A percentile compares a stretch with the other conserved stretches of the same genome.
These are phyloP conservation scores for Thalassiosira hispida DNA, from an alignment of 352 stramenopile species.

Conservation along the genomic window DNA sequence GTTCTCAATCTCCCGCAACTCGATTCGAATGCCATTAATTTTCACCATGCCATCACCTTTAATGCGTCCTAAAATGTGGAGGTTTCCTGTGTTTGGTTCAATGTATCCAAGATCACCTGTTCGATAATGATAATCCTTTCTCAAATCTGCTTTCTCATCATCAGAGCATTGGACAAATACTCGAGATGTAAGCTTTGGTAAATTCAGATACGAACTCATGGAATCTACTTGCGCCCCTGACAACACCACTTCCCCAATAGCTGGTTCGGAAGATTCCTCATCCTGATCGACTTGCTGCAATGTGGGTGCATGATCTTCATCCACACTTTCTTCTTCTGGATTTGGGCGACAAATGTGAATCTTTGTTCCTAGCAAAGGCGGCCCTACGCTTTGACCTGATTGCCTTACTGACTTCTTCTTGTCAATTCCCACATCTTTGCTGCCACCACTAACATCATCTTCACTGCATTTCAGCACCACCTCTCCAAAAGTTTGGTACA, in stretches of 20 bases:
- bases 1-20: conserved; percentile 79
- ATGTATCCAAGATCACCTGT: conserved; percentile 79
- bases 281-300: conserved; percentile 15
- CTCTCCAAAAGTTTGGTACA: conserved; percentile 83
- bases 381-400: conserved; percentile 63
- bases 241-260: conserved; percentile 75
- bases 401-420: background rate
- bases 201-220: conserved; percentile 72
- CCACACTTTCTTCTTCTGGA: conserved; percentile 22
- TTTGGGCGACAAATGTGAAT: conserved; percentile 64
- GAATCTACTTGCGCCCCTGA: conserved; percentile 72
- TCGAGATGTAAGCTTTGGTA: conserved; percentile 43
- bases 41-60: conserved; percentile 82
- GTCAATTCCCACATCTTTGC: background rate
- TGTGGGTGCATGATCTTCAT: background rate
- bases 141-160: background rate
- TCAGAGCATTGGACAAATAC: conserved; percentile 59
- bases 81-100: conserved; percentile 36
- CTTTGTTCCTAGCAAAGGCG: conserved; percentile 57
- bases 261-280: conserved; percentile 14
- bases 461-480: conserved; percentile 32
- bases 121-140: conserved; percentile 56
- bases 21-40: conserved; percentile 78
- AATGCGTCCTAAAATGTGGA: conserved; percentile 75
- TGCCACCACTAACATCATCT: background rate